Base-by-base conservation (phyloP, 257 asterid species). In the Lavandula angustifolia region DNA sequence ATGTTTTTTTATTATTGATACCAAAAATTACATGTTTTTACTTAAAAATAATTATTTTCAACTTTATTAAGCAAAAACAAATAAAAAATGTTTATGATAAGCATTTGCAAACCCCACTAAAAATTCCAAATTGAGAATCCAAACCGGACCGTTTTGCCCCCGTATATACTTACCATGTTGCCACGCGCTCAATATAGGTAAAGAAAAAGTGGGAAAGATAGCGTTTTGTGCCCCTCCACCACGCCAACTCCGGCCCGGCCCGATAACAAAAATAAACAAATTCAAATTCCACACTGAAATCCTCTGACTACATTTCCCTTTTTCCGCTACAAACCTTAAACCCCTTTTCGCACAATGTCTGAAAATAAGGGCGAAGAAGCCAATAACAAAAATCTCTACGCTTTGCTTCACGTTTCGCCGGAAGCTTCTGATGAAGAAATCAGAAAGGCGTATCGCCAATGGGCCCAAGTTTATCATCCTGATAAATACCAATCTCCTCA, bases 401-500 rank as follows among this genome's bases (percentile, higher is more conserved):
- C 97, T 63, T 59, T 86, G 68, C 92, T 90, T 58, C 83, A 94
- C 72, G 51, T 94, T 56, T 87, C 97, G 66, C 99, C 97, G 6
- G 83, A 90, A 79, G 97, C 99, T 44, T 87, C 99, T 2, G 90
- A 84, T 74, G 97, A 94, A 83, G 99, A 94, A 77, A 94, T 90
- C 68, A 61, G 95, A 79, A 90, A 58, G 75, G 92, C 99, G 60
- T 94, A 94, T 78, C 97, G 99, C 44, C 96, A 87, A 72, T 94
- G 97, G 99, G 99, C 99, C 44, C 96, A 87, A 80, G 80, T 90
- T 57, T 94, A 94, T 70, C 99, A 94, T 50, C 99, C 99, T 32
- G 99, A 94, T 68, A 94, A 94, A 69, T 81, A 80, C 81, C 97
- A 85, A 77, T 80, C 82, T 75, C 79, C 79, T 7, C 88, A 78